phyloP scores from a whole-genome alignment of 179 eudicot genomes.

The Heliamphora ciliata region DNA sequence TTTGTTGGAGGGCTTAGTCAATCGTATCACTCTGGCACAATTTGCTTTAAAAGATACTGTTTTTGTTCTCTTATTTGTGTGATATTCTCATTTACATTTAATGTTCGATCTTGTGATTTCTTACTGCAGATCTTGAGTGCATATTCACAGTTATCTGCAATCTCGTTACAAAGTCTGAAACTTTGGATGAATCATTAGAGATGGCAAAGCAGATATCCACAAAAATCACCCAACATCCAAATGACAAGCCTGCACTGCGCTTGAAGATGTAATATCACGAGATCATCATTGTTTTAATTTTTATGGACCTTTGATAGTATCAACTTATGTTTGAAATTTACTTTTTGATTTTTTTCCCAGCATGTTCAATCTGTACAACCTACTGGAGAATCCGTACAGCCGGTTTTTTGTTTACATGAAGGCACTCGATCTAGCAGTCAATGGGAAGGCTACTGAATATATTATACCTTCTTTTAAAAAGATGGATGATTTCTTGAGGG shows the following conservation, averaged over 20 bases:
- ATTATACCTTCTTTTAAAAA: slow-evolving; percentile 69
- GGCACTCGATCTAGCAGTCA: slow-evolving; percentile 65
- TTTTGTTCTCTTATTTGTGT: background rate
- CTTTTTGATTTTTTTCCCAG: slow-evolving; percentile 29
- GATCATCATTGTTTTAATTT: background rate
- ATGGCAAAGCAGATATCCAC: slow-evolving; percentile 70
- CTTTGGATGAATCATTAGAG: slow-evolving; percentile 65
- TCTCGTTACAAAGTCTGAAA: slow-evolving; percentile 68
- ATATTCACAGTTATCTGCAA: slow-evolving; percentile 75
- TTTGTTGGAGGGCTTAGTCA: background rate
- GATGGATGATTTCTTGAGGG: slow-evolving; percentile 69
- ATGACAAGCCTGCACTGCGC: slow-evolving; percentile 75
- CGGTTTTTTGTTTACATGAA: slow-evolving; percentile 77
- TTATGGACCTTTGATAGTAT: slow-evolving; percentile 5
- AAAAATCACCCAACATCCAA: slow-evolving; percentile 63
- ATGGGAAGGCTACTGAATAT: slow-evolving; percentile 71
- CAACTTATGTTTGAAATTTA: background rate
- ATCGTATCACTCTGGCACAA: background rate
- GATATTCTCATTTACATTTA: background rate
- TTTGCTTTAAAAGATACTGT: background rate
- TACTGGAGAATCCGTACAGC: slow-evolving; percentile 68
- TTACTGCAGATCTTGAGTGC: slow-evolving; percentile 68
- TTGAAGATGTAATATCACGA: slow-evolving; percentile 56
- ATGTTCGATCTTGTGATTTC: slow-evolving; percentile 4
- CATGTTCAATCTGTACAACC: slow-evolving; percentile 81